Evolutionary conservation across 805 yeast species (phyloP).

Genomic region (Starmerella bombicola): DNA sequence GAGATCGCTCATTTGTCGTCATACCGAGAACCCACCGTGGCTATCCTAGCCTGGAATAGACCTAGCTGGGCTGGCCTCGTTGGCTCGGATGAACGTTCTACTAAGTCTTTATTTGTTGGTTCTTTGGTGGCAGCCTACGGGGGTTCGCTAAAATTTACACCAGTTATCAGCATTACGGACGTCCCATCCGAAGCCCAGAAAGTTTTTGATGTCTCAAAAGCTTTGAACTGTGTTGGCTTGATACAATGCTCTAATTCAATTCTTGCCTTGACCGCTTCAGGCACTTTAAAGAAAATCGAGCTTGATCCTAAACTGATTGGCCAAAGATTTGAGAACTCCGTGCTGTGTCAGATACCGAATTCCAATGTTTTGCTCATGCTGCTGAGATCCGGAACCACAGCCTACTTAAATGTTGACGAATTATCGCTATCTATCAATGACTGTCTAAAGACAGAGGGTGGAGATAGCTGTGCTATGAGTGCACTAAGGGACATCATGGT

Average conservation of each 20-base stretch:
- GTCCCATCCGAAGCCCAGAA: slow-evolving; percentile 65
- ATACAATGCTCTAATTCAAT: background rate
- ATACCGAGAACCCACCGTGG: slow-evolving; percentile 74
- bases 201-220: slow-evolving; percentile 25
- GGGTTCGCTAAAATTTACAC: no score
- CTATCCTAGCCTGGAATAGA: slow-evolving; percentile 45
- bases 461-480: no score
- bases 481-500: no score
- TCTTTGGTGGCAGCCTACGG: background rate
- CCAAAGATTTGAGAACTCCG: no score
- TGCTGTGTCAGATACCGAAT: no score
- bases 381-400: no score
- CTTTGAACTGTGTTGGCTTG: slow-evolving; percentile 38
- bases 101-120: slow-evolving; percentile 1
- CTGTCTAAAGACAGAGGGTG: no score
- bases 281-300: no score
- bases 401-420: no score
- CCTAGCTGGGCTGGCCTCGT: slow-evolving; percentile 72
- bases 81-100: slow-evolving; percentile 29
- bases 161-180: slow-evolving; percentile 31
- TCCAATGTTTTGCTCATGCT: no score
- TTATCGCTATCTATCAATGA: no score
- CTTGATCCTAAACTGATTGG: no score
- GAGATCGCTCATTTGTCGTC: slow-evolving; percentile 62
- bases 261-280: background rate